Conservation (phyloP, 257 asterid species). For the Salvia rosmarinus region DNA sequence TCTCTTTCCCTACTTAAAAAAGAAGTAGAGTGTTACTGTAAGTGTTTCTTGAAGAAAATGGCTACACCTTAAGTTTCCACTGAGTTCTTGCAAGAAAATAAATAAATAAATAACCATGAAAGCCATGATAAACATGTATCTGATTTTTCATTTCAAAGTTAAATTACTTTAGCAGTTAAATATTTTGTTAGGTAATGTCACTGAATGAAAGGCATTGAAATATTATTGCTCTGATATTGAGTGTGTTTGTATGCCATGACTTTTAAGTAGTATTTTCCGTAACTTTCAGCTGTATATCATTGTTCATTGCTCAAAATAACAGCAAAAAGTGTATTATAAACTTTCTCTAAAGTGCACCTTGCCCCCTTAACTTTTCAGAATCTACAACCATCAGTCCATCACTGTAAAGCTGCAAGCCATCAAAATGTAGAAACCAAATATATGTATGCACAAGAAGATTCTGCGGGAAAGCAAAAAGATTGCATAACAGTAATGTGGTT, state of each 20-base stretch:
- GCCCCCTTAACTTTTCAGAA: neutral
- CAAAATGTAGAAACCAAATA: slow-evolving; percentile 19
- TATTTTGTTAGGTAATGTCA: neutral
- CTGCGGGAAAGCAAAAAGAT: too few species aligned
- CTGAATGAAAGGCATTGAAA: neutral
- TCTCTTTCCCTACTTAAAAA: neutral
- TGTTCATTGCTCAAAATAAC: neutral
- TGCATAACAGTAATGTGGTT: too few species aligned
- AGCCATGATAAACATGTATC: neutral
- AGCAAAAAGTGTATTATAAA: neutral
- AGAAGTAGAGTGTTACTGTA: neutral
- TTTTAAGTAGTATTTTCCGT: neutral
- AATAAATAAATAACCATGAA: neutral
- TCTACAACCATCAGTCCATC: neutral
- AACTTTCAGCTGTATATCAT: slow-evolving; percentile 10
- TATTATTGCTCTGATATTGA: neutral
- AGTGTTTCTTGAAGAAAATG: neutral
- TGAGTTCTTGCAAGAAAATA: neutral
- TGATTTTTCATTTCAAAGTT: slow-evolving; percentile 1
- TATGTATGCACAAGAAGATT: neutral
- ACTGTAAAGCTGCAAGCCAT: slow-evolving; percentile 15
- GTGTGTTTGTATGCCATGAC: neutral
- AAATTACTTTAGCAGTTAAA: neutral
- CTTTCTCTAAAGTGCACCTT: neutral
- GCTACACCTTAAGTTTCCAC: neutral